These are phyloP conservation scores for Colletotrichum salicis DNA, from an alignment of 2,329 filamentous ascomycete species.

Conservation along the genomic window DNA sequence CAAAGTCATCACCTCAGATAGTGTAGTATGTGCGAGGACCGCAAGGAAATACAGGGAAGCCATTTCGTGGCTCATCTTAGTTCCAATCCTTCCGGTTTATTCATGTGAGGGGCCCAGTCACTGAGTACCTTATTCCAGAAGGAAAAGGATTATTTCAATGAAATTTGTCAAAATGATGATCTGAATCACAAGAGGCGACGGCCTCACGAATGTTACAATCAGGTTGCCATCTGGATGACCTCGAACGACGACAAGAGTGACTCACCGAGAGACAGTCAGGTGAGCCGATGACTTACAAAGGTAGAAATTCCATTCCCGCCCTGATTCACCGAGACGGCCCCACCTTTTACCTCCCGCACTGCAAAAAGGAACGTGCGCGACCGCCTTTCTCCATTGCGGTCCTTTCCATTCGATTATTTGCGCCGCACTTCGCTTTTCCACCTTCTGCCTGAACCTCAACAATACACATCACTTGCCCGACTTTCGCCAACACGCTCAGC, in stretches of 20 bases:
- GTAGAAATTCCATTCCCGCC: background rate
- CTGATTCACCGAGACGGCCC: background rate
- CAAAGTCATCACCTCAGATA: too few species aligned
- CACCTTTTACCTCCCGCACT: constrained; percentile 12
- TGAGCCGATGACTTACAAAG: background rate
- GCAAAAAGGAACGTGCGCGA: constrained; percentile 12
- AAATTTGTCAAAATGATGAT: too few species aligned
- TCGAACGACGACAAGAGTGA: background rate
- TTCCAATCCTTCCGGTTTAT: too few species aligned
- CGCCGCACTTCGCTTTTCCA: background rate
- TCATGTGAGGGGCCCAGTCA: too few species aligned
- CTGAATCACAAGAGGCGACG: background rate
- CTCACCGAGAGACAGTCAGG: background rate
- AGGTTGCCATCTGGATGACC: background rate
- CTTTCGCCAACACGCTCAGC: background rate
- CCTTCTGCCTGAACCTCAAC: background rate
- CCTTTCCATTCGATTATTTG: background rate
- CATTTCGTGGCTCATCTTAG: too few species aligned
- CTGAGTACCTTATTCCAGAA: too few species aligned
- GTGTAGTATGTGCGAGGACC: too few species aligned
- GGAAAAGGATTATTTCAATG: too few species aligned
- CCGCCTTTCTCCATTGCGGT: background rate
- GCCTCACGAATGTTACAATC: too few species aligned
- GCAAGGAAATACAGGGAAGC: too few species aligned
- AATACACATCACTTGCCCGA: background rate